These are phyloP conservation scores for Nemania diffusa DNA, from an alignment of 2,329 filamentous ascomycete genomes.

Conservation along the genomic window DNA sequence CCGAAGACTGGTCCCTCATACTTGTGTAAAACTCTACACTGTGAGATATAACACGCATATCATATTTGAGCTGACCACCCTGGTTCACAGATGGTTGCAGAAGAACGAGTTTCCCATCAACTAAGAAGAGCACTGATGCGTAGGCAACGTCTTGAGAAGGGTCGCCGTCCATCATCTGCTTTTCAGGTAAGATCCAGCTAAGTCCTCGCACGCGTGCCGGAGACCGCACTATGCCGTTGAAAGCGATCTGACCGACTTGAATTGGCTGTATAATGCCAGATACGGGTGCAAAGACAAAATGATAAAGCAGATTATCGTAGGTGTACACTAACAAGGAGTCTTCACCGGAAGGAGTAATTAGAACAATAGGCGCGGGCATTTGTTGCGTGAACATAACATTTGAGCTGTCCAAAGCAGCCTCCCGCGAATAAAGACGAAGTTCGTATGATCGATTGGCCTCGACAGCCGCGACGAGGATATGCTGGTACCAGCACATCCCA, in stretches of 20 bases:
- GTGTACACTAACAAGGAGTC: conserved; percentile 97
- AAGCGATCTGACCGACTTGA: conserved; percentile 97
- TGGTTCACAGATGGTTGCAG: conserved; percentile 87
- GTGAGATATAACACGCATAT: conserved; percentile 96
- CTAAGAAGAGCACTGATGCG: conserved; percentile 93
- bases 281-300: conserved; percentile 85
- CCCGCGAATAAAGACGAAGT: conserved; percentile 91
- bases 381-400: conserved; percentile 80
- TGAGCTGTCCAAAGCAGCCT: conserved; percentile 78
- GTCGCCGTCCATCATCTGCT: conserved; percentile 88
- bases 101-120: conserved; percentile 94
- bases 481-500: conserved; percentile 99
- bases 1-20: conserved; percentile 82
- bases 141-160: conserved; percentile 95
- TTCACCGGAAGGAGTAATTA: conserved; percentile 88
- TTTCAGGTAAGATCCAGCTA: conserved; percentile 94
- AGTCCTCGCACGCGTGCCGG: conserved; percentile 91
- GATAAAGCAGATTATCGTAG: conserved; percentile 93
- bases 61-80: conserved; percentile 89
- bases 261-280: conserved; percentile 78
- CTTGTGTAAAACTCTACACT: conserved; percentile 95
- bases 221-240: conserved; percentile 94
- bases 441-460: conserved; percentile 85
- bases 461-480: conserved; percentile 92
- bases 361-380: conserved; percentile 86